These are phyloP conservation scores for Trichophyton rubrum DNA, from an alignment of 2,329 filamentous ascomycete species.

Conservation along the genomic window DNA sequence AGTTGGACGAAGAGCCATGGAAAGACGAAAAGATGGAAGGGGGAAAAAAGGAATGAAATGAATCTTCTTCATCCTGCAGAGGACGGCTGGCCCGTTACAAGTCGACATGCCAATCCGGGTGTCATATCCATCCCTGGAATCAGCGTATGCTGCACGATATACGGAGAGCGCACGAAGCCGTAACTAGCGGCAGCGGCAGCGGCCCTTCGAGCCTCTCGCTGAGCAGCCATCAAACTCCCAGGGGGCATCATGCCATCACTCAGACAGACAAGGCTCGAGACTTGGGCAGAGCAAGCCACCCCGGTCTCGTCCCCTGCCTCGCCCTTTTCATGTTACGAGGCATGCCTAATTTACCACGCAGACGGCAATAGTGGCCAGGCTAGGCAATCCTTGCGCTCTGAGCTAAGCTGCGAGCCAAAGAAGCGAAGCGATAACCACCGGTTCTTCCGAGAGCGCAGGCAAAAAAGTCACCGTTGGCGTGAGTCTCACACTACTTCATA, in stretches of 20 bases:
- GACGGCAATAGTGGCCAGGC: no score
- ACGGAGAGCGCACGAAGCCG: background rate
- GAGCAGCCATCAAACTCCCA: background rate
- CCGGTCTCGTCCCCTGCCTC: background rate
- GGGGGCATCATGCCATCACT: background rate
- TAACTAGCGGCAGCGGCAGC: background rate
- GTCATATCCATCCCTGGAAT: background rate
- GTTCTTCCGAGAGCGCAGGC: background rate
- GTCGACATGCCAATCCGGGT: background rate
- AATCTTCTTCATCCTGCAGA: background rate
- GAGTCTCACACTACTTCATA: background rate
- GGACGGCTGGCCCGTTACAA: background rate
- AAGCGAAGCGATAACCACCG: background rate
- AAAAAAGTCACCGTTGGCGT: background rate
- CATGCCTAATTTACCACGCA: no score
- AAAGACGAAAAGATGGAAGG: background rate
- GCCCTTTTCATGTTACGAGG: no score
- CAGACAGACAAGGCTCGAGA: background rate
- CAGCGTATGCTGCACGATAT: background rate
- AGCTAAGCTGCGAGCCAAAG: background rate
- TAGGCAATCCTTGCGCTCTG: no score
- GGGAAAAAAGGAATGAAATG: no score
- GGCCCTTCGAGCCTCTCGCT: background rate
- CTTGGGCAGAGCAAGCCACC: background rate
- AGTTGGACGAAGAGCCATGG: background rate